phyloP scores from a whole-genome alignment of 1,139 yeast genomes.

The Zygosaccharomyces sapae region DNA sequence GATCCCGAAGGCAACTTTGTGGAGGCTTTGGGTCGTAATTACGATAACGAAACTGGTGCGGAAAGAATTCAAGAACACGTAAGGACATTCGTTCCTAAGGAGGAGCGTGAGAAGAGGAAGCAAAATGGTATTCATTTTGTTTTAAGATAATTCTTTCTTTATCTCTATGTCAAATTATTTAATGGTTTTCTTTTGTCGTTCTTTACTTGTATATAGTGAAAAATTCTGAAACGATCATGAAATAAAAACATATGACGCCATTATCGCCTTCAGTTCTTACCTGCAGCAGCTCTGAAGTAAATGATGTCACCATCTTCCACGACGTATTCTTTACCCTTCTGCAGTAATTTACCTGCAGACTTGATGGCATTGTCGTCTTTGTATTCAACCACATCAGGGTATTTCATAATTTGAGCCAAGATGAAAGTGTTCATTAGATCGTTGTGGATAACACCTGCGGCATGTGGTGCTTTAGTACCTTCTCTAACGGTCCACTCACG shows the following conservation, averaged over 20 bases:
- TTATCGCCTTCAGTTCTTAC: conserved; percentile 53
- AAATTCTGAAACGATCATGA: conserved; percentile 1
- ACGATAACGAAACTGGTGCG: conserved; percentile 72
- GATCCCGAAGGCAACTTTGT: conserved; percentile 94
- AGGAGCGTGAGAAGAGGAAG: conserved; percentile 56
- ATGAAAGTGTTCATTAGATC: conserved; percentile 76
- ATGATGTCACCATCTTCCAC: conserved; percentile 90
- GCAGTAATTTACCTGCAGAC: conserved; percentile 88
- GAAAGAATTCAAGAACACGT: conserved; percentile 72
- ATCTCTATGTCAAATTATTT: neutral
- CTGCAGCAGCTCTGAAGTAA: conserved; percentile 94
- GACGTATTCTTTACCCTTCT: conserved; percentile 95
- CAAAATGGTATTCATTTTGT: conserved; percentile 52
- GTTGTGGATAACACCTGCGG: conserved; percentile 82
- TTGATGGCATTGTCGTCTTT: conserved; percentile 83
- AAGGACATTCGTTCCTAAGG: conserved; percentile 68
- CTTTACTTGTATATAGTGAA: conserved; percentile 3
- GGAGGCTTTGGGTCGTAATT: conserved; percentile 91
- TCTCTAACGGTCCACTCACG: conserved; percentile 88
- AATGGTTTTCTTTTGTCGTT: neutral
- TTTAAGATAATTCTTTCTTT: too few species aligned
- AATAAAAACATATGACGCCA: neutral
- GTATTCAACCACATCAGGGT: conserved; percentile 73
- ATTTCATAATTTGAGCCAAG: conserved; percentile 80
- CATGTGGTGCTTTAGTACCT: conserved; percentile 82